phyloP scores from a whole-genome alignment of 1,284 basidiomycete genomes.

The Trametes pubescens region DNA sequence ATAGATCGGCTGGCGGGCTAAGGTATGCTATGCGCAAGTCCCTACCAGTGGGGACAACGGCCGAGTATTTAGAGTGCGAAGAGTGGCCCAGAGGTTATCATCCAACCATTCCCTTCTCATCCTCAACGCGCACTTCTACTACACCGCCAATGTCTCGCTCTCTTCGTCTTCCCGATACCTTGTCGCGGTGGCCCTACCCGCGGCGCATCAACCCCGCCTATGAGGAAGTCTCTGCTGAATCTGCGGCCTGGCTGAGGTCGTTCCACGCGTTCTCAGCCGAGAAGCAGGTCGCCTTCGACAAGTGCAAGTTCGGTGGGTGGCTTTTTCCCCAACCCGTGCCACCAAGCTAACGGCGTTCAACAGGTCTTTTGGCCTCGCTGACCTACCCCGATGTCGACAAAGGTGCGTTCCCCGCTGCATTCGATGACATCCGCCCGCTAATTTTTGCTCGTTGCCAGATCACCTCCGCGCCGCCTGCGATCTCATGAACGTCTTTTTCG shows the following conservation, averaged over 20 bases:
- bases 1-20: too few species aligned
- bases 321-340: background rate
- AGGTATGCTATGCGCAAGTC: too few species aligned
- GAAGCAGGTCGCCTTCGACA: slow-evolving; percentile 34
- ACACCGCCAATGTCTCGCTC: background rate
- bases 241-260: slow-evolving; percentile 32
- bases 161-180: slow-evolving; percentile 35
- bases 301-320: slow-evolving; percentile 35
- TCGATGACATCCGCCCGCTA: background rate
- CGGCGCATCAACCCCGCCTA: slow-evolving; percentile 35
- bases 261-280: slow-evolving; percentile 30
- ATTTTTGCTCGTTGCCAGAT: background rate
- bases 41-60: too few species aligned
- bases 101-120: too few species aligned
- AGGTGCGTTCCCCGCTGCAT: slow-evolving; percentile 11
- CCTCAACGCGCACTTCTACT: too few species aligned
- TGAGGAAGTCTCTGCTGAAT: slow-evolving; percentile 29
- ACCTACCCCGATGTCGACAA: slow-evolving; percentile 22
- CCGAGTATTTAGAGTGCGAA: too few species aligned
- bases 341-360: background rate
- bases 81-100: too few species aligned
- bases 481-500: slow-evolving; percentile 12
- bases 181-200: slow-evolving; percentile 37
- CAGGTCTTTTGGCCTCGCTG: slow-evolving; percentile 34
- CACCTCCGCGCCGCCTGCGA: slow-evolving; percentile 1